These are phyloP conservation scores for Lactarius tabidus DNA, from an alignment of 768 basidiomycete species.

Conservation along the genomic window DNA sequence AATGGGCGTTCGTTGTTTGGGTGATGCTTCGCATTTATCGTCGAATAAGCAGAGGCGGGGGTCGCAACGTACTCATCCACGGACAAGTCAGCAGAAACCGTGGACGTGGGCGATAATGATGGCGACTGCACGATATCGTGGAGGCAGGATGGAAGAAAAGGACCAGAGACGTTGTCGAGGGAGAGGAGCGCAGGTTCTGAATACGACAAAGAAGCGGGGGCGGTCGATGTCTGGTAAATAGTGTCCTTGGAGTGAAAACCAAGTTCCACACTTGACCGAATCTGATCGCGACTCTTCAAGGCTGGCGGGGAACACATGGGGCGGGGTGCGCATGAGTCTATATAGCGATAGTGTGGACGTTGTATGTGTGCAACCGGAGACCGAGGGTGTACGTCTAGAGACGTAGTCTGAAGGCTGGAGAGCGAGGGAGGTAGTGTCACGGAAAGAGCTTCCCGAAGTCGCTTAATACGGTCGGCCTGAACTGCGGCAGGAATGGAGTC, in stretches of 20 bases:
- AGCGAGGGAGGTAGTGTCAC: conserved; percentile 16
- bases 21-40: conserved; percentile 15
- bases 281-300: conserved; percentile 2
- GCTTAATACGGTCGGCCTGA: conserved; percentile 78
- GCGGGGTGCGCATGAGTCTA: conserved; percentile 5
- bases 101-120: conserved; percentile 49
- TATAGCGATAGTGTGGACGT: conserved; percentile 1
- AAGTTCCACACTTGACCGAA: conserved; percentile 42
- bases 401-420: conserved; percentile 1
- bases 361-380: conserved; percentile 2
- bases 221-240: conserved; percentile 69
- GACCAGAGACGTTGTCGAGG: conserved; percentile 29
- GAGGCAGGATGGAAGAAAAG: conserved; percentile 72
- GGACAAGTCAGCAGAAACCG: conserved; percentile 61
- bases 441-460: conserved; percentile 66
- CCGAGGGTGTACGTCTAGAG: neutral
- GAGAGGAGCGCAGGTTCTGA: conserved; percentile 26
- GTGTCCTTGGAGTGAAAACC: conserved; percentile 44
- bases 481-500: conserved; percentile 83
- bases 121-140: conserved; percentile 71
- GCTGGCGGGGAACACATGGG: neutral
- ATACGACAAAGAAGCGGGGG: conserved; percentile 37
- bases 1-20: conserved; percentile 17
- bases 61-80: conserved; percentile 47
- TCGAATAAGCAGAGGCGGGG: conserved; percentile 18